These are phyloP conservation scores for Hanseniaspora nectarophila DNA, from an alignment of 805 yeast species.

Conservation along the genomic window DNA sequence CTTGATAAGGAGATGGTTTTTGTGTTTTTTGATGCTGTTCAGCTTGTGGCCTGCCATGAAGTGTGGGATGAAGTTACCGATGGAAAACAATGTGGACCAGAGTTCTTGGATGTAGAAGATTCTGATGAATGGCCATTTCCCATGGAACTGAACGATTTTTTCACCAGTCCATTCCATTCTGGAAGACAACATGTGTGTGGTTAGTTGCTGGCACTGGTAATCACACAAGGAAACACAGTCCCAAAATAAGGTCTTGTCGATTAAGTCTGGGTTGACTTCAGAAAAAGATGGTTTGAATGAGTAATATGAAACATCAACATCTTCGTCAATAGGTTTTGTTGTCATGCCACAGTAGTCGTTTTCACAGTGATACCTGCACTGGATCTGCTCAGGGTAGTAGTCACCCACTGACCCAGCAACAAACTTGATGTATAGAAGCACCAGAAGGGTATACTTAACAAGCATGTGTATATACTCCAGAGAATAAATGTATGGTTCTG, in stretches of 20 bases:
- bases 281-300: neutral
- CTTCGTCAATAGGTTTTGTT: neutral
- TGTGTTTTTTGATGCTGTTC: constrained; percentile 10
- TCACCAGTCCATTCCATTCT: constrained; percentile 35
- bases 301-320: neutral
- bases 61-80: constrained; percentile 58
- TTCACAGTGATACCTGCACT: constrained; percentile 10
- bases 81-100: constrained; percentile 67
- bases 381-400: constrained; percentile 13
- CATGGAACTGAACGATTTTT: constrained; percentile 75
- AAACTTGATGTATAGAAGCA: no score
- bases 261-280: neutral
- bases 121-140: constrained; percentile 91
- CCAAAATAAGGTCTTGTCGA: constrained; percentile 35
- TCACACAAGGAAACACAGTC: constrained; percentile 74
- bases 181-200: constrained; percentile 38
- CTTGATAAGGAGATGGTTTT: constrained; percentile 16
- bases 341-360: neutral
- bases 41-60: constrained; percentile 35
- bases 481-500: neutral
- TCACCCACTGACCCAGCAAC: constrained; percentile 4
- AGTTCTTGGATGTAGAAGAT: constrained; percentile 75
- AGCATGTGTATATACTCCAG: neutral
- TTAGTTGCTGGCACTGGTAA: constrained; percentile 74
- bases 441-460: neutral